Conservation (phyloP, 352 stramenopile genomes). For the Thraustochytrium sp. region DNA sequence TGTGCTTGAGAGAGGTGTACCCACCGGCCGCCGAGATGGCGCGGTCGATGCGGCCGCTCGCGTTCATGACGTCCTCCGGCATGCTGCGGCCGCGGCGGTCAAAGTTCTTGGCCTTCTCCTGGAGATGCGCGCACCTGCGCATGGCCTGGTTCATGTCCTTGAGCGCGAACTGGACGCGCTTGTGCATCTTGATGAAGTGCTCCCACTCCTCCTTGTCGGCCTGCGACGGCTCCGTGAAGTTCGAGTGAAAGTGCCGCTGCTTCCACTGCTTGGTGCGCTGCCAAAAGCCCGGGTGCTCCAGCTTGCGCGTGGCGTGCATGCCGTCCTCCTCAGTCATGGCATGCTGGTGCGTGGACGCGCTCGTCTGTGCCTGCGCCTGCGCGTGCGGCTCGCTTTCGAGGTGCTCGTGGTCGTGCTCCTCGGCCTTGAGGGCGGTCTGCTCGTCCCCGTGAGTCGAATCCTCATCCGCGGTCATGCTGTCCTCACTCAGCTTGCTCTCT, state of each 20-base stretch:
- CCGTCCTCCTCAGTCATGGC: not conserved
- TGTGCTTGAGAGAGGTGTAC: constrained; percentile 6
- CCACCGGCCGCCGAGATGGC: not conserved
- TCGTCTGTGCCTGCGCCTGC: too few relatives aligned
- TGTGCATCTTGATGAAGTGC: not conserved
- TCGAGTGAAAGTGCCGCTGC: not conserved
- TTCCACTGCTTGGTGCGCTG: not conserved
- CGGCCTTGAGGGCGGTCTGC: too few relatives aligned
- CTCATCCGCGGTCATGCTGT: too few relatives aligned
- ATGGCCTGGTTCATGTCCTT: not conserved
- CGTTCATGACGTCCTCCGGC: not conserved
- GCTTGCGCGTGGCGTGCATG: not conserved
- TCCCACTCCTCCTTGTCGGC: not conserved
- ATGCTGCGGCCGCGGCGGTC: not conserved
- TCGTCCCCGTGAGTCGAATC: too few relatives aligned
- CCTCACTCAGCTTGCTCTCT: too few relatives aligned
- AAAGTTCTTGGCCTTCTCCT: constrained; percentile 23
- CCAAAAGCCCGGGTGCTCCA: not conserved
- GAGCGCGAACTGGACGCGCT: constrained; percentile 1
- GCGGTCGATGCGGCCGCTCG: not conserved
- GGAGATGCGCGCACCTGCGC: not conserved
- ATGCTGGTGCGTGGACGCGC: not conserved
- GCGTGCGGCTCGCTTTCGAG: too few relatives aligned
- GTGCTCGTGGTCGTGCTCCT: too few relatives aligned
- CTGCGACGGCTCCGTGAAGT: not conserved